A percentile compares a stretch with the other conserved stretches of the same genome.
Evolutionary conservation across 495 filamentous ascomycete genomes (phyloP).

Genomic region (Talaromyces ruber): DNA sequence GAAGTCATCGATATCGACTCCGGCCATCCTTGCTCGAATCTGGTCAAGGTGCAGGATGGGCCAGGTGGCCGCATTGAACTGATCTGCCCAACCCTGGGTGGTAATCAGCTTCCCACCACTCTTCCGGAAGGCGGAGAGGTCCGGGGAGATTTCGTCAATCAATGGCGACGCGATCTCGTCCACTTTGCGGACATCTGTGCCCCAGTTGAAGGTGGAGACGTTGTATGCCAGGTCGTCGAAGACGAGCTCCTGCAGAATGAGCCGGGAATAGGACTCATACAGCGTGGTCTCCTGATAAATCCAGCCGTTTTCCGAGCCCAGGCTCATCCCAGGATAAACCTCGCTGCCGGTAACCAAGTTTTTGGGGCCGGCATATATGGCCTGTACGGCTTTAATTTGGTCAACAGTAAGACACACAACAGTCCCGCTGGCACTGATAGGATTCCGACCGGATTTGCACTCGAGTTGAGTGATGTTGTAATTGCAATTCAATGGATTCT

Average conservation of each 20-base stretch:
- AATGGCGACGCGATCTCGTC: conserved; percentile 18
- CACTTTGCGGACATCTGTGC: conserved; percentile 21
- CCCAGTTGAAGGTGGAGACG: conserved; percentile 34
- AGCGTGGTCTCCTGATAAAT: conserved; percentile 22
- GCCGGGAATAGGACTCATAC: conserved; percentile 25
- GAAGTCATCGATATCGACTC: conserved; percentile 22
- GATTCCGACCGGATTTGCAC: conserved; percentile 11
- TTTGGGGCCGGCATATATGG: not conserved
- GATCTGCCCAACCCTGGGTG: conserved; percentile 34
- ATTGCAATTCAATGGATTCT: conserved; percentile 27
- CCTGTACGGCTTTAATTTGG: not conserved
- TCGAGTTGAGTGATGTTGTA: conserved; percentile 25
- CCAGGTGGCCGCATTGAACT: conserved; percentile 29
- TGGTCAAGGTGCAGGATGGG: conserved; percentile 31
- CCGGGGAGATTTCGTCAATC: conserved; percentile 27
- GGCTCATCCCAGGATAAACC: conserved; percentile 30
- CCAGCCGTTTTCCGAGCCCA: conserved; percentile 25
- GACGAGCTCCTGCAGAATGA: conserved; percentile 58
- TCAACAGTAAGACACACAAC: not conserved
- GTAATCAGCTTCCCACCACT: conserved; percentile 29
- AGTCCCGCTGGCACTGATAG: conserved; percentile 8
- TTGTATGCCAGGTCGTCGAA: conserved; percentile 56
- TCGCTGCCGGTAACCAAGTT: not conserved
- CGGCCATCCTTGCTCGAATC: conserved; percentile 16
- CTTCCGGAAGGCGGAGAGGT: conserved; percentile 21